These are phyloP conservation scores for Withania somnifera DNA, from an alignment of 305 asterid species.

Conservation along the genomic window DNA sequence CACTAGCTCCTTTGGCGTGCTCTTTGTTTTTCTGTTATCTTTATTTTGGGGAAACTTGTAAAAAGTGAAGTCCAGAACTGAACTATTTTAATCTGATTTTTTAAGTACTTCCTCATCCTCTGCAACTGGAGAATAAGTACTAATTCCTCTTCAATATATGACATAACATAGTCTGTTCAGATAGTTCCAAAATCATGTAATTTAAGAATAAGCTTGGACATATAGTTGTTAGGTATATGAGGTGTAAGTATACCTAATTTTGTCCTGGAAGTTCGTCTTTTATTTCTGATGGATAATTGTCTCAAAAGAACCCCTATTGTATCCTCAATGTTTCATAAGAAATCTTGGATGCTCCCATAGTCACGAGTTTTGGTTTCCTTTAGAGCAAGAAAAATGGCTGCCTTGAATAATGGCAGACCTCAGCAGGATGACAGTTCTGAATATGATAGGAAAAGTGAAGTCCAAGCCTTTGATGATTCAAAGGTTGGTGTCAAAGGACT, in stretches of 20 bases:
- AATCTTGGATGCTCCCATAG: not conserved
- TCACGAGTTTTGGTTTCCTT: not conserved
- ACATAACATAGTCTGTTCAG: not conserved
- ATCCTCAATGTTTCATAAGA: not conserved
- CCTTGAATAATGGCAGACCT: not conserved
- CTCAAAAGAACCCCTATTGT: not conserved
- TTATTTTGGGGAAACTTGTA: not conserved
- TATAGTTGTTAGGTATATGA: not conserved
- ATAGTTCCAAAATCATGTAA: not conserved
- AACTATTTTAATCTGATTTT: not conserved
- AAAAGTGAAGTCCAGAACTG: not conserved
- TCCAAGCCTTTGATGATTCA: conserved; percentile 28
- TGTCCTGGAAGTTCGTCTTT: not conserved
- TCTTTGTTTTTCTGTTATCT: not conserved
- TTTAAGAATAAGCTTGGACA: not conserved
- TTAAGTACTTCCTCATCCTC: not conserved
- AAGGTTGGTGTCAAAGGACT: conserved; percentile 45
- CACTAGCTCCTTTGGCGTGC: not conserved
- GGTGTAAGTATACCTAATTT: not conserved
- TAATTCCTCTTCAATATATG: not conserved
- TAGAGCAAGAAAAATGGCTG: not conserved
- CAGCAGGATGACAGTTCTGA: not conserved
- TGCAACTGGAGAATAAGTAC: not conserved
- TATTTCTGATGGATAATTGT: not conserved
- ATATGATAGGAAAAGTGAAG: conserved; percentile 20